These are phyloP conservation scores for Rhodocollybia butyracea DNA, from an alignment of 768 basidiomycete species.

Conservation along the genomic window DNA sequence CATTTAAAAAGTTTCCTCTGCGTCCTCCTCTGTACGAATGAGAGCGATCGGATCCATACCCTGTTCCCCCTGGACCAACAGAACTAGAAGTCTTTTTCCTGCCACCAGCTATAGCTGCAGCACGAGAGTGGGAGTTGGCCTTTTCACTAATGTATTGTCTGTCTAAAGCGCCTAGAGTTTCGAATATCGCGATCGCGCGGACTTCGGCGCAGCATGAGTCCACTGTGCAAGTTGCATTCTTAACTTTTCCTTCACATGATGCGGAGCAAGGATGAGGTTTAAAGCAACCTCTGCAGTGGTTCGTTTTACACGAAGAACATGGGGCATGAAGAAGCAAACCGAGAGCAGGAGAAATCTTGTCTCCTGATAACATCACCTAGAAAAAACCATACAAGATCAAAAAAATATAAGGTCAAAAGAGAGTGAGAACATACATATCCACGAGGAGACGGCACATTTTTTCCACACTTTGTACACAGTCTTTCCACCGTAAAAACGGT, in stretches of 20 bases:
- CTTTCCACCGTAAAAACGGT: constrained; percentile 33
- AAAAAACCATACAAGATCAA: not conserved
- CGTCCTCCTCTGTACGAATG: not conserved
- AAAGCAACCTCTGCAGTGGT: constrained; percentile 51
- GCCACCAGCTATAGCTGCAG: constrained; percentile 25
- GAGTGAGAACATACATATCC: constrained; percentile 33
- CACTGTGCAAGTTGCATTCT: constrained; percentile 30
- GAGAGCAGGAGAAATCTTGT: constrained; percentile 26
- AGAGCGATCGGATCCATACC: constrained; percentile 33
- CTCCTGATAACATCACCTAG: constrained; percentile 26
- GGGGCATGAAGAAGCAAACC: constrained; percentile 37
- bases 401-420: not conserved
- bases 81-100: constrained; percentile 20
- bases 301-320: constrained; percentile 40
- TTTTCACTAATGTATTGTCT: constrained; percentile 40
- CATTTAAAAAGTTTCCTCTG: too few relatives aligned
- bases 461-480: constrained; percentile 35
- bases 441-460: constrained; percentile 33
- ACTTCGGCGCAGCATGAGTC: constrained; percentile 42
- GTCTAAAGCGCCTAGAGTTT: constrained; percentile 47
- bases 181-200: constrained; percentile 50
- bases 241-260: constrained; percentile 38
- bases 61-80: constrained; percentile 54
- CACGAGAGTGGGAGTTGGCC: constrained; percentile 35
- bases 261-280: constrained; percentile 30